Base-by-base conservation (phyloP, 169 alveolate genomes). In the Plasmodium falciparum region DNA sequence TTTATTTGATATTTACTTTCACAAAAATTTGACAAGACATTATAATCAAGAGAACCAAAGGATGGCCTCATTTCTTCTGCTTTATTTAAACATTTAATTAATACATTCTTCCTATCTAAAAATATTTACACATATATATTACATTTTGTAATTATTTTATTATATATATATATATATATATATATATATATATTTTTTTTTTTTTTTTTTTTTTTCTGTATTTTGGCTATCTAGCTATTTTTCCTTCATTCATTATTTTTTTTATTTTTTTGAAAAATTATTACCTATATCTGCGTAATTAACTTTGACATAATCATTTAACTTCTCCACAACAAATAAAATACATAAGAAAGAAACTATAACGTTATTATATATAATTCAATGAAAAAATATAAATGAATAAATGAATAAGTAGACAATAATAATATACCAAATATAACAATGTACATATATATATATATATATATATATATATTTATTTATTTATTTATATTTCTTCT, bases 321-420 rank as follows among this genome's bases (percentile, higher is more conserved):
- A 66, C 67, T 86, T 56, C 75, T 86, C 92, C n/a, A 52, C 74
- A 62, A 86, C 20, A 69, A 71, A 86, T 0, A 86, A 70, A n/a
- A 56, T 62, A 59, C 92, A 86, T 22, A 86, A 54, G 52, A 86
- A 86, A 33, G 92, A 86, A 71, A 62, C 92, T 86, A 62, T 4
- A 8, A 15, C 45, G 45, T 33, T 33, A 33, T 33, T 33, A 33
- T 33, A 33, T 4, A 33, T 33, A 33, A 63, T 47, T 58, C n/a
- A n/a, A 52, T 8, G 26, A 72, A 22, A 50, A 24, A 22, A 3
- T 20, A 72, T 8, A 47, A 70, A 17, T 45, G 49, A 59, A 72
- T 8, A 47, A 70, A 17, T 45, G 49, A 59, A 67, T 50, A 80
- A 69, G 58, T 39, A 11, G 2, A 39, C 29, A 26, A 26, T 26